phyloP scores from a whole-genome alignment of 345 rosid genomes.

The Salix caprea region DNA sequence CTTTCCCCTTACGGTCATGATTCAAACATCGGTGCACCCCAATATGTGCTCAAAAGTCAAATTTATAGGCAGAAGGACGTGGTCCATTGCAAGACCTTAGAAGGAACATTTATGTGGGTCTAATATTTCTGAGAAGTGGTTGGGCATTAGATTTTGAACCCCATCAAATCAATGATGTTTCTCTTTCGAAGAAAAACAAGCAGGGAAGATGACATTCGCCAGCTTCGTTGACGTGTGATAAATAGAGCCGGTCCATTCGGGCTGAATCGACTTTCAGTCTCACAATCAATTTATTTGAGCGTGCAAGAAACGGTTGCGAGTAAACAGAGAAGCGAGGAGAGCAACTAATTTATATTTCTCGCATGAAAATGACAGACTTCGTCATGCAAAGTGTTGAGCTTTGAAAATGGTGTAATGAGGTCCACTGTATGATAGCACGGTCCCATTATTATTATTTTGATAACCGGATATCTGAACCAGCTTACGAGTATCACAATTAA shows the following conservation, averaged over 20 bases:
- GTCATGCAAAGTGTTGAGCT: no score
- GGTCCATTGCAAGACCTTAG: neutral
- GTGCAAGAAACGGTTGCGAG: neutral
- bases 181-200: neutral
- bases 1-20: no score
- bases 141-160: neutral
- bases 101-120: neutral
- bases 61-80: neutral
- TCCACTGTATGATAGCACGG: no score
- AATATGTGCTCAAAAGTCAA: neutral
- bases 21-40: neutral
- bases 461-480: no score
- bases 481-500: no score
- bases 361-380: no score
- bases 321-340: neutral
- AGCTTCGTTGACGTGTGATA: neutral
- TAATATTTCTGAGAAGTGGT: neutral
- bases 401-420: no score
- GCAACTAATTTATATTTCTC: neutral
- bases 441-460: no score
- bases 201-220: neutral
- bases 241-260: neutral
- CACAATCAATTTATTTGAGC: no score
- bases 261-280: no score
- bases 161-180: neutral